These are phyloP conservation scores for Lactarius quietus DNA, from an alignment of 768 basidiomycete species.

Conservation along the genomic window DNA sequence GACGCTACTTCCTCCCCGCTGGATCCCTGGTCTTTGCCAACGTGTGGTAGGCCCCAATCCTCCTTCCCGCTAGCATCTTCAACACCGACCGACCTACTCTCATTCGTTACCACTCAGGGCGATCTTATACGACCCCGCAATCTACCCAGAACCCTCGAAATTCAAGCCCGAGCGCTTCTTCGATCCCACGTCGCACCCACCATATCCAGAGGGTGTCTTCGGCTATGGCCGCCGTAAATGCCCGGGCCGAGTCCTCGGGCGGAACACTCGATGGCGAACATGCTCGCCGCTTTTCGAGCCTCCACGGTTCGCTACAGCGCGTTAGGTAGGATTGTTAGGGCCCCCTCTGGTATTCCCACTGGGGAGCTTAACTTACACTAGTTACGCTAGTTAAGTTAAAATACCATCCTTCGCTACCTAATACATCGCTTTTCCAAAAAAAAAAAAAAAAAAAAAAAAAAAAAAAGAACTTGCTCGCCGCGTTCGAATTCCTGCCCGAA, in stretches of 20 bases:
- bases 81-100: background rate
- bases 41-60: background rate
- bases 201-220: background rate
- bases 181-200: background rate
- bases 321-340: too few relatives aligned
- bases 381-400: too few relatives aligned
- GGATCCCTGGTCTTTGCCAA: constrained; percentile 12
- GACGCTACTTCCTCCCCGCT: constrained; percentile 13
- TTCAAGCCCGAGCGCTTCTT: constrained; percentile 20
- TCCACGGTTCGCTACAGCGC: too few relatives aligned
- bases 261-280: constrained; percentile 8
- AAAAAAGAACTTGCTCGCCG: constrained; percentile 13
- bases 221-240: constrained; percentile 18
- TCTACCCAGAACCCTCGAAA: constrained; percentile 8
- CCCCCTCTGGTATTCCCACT: too few relatives aligned
- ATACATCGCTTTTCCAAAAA: too few relatives aligned
- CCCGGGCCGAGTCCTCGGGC: constrained; percentile 14
- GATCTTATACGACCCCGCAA: constrained; percentile 12
- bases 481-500: constrained; percentile 14
- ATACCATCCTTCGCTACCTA: too few relatives aligned
- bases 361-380: too few relatives aligned
- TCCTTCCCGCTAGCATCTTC: background rate
- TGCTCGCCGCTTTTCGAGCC: constrained; percentile 15
- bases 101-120: background rate
- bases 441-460: too few relatives aligned